phyloP scores from a whole-genome alignment of 805 yeast species.

The Spathaspora boniae region DNA sequence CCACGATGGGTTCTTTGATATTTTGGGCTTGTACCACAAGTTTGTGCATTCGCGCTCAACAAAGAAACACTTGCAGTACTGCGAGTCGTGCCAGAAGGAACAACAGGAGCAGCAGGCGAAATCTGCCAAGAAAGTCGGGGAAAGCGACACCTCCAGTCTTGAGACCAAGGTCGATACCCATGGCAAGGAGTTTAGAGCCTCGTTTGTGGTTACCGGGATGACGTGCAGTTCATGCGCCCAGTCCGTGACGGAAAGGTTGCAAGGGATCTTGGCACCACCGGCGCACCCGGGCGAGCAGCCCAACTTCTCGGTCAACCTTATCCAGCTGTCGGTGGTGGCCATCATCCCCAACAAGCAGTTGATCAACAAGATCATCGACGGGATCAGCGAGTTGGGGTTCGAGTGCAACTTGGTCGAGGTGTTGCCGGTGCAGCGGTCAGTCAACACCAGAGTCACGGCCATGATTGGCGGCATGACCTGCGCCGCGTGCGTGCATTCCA shows the following conservation, averaged over 20 bases:
- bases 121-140: constrained; percentile 9
- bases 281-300: constrained; percentile 20
- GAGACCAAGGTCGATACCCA: constrained; percentile 24
- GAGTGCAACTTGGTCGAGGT: constrained; percentile 54
- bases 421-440: constrained; percentile 51
- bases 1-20: constrained; percentile 15
- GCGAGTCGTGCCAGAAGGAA: constrained; percentile 38
- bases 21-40: constrained; percentile 14
- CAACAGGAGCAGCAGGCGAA: too few species aligned
- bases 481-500: constrained; percentile 63
- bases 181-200: constrained; percentile 40
- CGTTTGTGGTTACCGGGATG: constrained; percentile 49
- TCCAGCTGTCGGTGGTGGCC: constrained; percentile 51
- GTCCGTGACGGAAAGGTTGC: constrained; percentile 28
- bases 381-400: constrained; percentile 31
- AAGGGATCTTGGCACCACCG: constrained; percentile 12
- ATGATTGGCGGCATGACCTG: constrained; percentile 74
- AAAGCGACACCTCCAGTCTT: constrained; percentile 14
- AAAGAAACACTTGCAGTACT: constrained; percentile 37
- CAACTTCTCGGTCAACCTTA: constrained; percentile 47
- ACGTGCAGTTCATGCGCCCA: constrained; percentile 38
- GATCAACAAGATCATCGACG: constrained; percentile 28
- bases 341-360: constrained; percentile 50
- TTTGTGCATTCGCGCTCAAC: constrained; percentile 15
- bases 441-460: constrained; percentile 52